Evolutionary conservation across 2,329 filamentous ascomycete species (phyloP).

Genomic region (Cercospora janseana): DNA sequence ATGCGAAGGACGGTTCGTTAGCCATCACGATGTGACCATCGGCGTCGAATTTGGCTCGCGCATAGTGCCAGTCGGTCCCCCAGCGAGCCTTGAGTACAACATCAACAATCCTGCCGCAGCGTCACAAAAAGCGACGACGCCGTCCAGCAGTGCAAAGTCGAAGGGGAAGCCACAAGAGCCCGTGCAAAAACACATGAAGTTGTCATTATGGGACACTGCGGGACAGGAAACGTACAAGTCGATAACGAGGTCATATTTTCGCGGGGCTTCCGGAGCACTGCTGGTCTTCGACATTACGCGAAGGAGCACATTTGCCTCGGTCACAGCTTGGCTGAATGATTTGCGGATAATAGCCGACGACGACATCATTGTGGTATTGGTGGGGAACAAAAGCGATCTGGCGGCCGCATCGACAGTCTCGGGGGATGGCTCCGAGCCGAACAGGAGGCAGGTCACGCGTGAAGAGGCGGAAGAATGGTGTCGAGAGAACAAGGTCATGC

Average conservation of each 20-base stretch:
- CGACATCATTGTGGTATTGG: constrained; percentile 88
- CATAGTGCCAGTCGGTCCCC: constrained; percentile 86
- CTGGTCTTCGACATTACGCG: constrained; percentile 94
- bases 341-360: constrained; percentile 92
- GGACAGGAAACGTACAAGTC: constrained; percentile 98
- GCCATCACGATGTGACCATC: constrained; percentile 95
- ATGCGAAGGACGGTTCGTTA: constrained; percentile 90
- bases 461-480: constrained; percentile 92
- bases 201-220: constrained; percentile 92
- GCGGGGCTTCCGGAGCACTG: constrained; percentile 72
- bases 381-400: constrained; percentile 93
- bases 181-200: constrained; percentile 78
- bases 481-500: constrained; percentile 74
- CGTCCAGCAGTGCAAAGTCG: constrained; percentile 32
- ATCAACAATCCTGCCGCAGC: constrained; percentile 51
- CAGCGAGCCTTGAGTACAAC: constrained; percentile 61
- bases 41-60: constrained; percentile 94
- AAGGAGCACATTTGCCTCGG: constrained; percentile 78
- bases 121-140: constrained; percentile 18
- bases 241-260: constrained; percentile 90
- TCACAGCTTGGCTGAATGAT: constrained; percentile 91
- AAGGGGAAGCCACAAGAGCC: constrained; percentile 40
- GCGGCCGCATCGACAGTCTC: constrained; percentile 49
- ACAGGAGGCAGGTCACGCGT: constrained; percentile 73
- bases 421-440: constrained; percentile 41